phyloP scores from a whole-genome alignment of 2,329 filamentous ascomycete genomes.

The Cytospora piceae region DNA sequence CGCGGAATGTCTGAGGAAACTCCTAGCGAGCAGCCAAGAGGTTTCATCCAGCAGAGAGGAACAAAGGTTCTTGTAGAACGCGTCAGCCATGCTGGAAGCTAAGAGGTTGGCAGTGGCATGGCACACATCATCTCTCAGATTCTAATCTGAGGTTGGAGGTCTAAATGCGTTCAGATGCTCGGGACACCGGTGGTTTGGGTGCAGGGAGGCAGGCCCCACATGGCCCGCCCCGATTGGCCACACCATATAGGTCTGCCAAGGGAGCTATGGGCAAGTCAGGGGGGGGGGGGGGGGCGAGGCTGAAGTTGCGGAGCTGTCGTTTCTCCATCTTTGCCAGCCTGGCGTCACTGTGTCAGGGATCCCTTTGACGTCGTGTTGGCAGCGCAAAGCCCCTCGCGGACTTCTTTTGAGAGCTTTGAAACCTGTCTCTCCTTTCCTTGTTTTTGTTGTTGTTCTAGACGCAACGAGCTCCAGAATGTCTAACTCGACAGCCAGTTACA shows the following conservation, averaged over 20 bases:
- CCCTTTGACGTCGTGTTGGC: conserved; percentile 27
- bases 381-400: conserved; percentile 18
- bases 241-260: not conserved
- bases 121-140: conserved; percentile 23
- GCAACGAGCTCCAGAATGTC: conserved; percentile 32
- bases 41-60: not conserved
- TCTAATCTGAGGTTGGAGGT: conserved; percentile 4
- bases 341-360: conserved; percentile 16
- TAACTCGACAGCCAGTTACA: conserved; percentile 67
- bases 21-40: not conserved
- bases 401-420: conserved; percentile 7
- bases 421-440: conserved; percentile 8
- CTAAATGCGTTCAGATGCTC: too few species aligned
- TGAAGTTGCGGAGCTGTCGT: conserved; percentile 31
- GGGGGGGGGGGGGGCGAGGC: conserved; percentile 20
- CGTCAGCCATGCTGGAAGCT: conserved; percentile 4
- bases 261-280: conserved; percentile 7
- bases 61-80: conserved; percentile 19
- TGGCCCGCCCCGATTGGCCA: not conserved
- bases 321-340: conserved; percentile 29
- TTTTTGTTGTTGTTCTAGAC: conserved; percentile 20
- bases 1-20: not conserved
- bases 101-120: conserved; percentile 6
- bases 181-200: too few species aligned
- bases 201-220: not conserved